Percentiles rank a stretch among this genome's conserved stretches.
Evolutionary conservation across 305 asterid genomes (phyloP).

Genomic region (Solanum hybrid): DNA sequence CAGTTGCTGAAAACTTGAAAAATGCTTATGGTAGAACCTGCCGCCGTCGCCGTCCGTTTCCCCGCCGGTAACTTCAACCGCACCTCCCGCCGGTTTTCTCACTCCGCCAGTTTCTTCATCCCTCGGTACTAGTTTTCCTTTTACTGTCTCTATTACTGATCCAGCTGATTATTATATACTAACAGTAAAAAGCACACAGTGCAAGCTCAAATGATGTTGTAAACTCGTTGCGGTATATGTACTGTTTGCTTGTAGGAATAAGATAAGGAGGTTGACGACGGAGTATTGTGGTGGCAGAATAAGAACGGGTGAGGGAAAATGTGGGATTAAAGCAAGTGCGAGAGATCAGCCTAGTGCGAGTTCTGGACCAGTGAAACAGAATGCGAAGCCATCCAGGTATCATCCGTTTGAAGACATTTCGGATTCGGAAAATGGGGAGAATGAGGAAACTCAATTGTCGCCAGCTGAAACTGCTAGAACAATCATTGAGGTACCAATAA

Average conservation of each 20-base stretch:
- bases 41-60: conserved; percentile 42
- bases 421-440: conserved; percentile 42
- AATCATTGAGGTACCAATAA: conserved; percentile 50
- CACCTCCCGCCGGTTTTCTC: background rate
- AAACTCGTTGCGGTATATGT: background rate
- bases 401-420: conserved; percentile 93
- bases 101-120: conserved; percentile 27
- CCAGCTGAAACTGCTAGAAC: conserved; percentile 83
- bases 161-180: background rate
- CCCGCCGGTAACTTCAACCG: conserved; percentile 34
- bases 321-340: conserved; percentile 52
- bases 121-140: conserved; percentile 33
- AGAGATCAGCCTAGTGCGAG: conserved; percentile 45
- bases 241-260: conserved; percentile 20
- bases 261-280: conserved; percentile 10
- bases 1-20: background rate
- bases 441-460: conserved; percentile 48
- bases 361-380: conserved; percentile 67
- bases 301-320: conserved; percentile 15
- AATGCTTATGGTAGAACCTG: conserved; percentile 66
- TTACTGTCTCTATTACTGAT: background rate
- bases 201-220: background rate
- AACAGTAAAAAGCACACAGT: background rate
- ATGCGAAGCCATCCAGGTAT: conserved; percentile 85
- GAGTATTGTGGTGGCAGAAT: conserved; percentile 24